Evolutionary conservation across 164 flowering plant genomes (phyloP).

Genomic region (Chimonanthus praecox): DNA sequence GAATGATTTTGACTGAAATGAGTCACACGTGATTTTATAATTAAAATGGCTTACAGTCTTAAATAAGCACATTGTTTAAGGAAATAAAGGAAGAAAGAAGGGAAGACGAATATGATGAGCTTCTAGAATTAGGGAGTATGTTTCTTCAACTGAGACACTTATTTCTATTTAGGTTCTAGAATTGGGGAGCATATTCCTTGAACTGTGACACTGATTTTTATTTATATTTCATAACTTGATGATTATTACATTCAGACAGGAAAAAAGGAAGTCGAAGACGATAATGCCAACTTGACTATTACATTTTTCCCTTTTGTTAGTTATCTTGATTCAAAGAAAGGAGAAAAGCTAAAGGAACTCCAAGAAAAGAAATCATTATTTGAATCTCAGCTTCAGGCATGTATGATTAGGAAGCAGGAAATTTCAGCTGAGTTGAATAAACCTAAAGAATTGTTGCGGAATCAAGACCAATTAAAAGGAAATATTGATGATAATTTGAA

Average conservation of each 20-base stretch:
- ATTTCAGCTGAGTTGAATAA: conserved; percentile 49
- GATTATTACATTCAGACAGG: background rate
- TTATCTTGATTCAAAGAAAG: conserved; percentile 64
- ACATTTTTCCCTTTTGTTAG: conserved; percentile 27
- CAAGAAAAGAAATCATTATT: conserved; percentile 52
- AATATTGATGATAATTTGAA: conserved; percentile 78
- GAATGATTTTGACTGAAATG: no score
- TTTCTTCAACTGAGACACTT: conserved; percentile 8
- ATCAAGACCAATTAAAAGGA: conserved; percentile 61
- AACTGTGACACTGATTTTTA: background rate
- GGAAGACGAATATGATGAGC: background rate
- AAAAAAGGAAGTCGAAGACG: no score
- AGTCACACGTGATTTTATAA: no score
- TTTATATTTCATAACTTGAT: background rate
- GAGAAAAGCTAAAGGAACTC: conserved; percentile 60
- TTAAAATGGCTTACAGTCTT: no score
- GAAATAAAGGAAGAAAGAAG: no score
- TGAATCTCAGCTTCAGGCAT: conserved; percentile 54
- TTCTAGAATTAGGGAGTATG: conserved; percentile 77
- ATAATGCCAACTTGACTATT: background rate
- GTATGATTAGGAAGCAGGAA: conserved; percentile 48
- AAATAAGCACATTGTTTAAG: no score
- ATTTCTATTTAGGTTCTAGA: conserved; percentile 34
- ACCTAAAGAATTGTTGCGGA: conserved; percentile 47
- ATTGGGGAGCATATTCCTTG: conserved; percentile 59